Percentiles rank a stretch among this genome's conserved stretches.
Evolutionary conservation across 345 rosid species (phyloP).

Genomic region (Mallotus nudiflorus): DNA sequence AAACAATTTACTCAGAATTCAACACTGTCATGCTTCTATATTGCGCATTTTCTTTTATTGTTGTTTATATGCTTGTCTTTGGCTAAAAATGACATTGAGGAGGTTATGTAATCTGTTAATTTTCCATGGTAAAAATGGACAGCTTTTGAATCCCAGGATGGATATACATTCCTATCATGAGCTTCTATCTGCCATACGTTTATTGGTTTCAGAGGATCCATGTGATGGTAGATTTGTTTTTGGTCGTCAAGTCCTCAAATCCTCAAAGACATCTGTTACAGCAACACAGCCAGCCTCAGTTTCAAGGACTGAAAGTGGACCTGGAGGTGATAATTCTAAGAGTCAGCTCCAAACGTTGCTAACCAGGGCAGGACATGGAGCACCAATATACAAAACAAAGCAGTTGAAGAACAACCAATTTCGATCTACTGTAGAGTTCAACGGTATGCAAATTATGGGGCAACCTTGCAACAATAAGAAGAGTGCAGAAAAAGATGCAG

Average conservation of each 20-base stretch:
- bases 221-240: conserved; percentile 76
- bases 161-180: conserved; percentile 48
- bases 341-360: conserved; percentile 86
- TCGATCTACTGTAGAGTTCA: conserved; percentile 69
- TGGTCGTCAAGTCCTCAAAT: conserved; percentile 52
- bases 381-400: conserved; percentile 72
- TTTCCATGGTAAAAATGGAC: conserved; percentile 26
- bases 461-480: conserved; percentile 87
- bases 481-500: conserved; percentile 94
- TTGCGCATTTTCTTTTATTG: neutral
- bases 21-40: neutral
- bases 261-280: conserved; percentile 32
- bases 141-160: conserved; percentile 74
- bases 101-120: conserved; percentile 23
- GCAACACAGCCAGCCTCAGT: conserved; percentile 35
- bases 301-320: conserved; percentile 68
- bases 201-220: conserved; percentile 57
- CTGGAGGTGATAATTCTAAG: conserved; percentile 89
- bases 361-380: conserved; percentile 70
- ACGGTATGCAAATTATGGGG: conserved; percentile 71
- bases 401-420: conserved; percentile 74
- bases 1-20: neutral
- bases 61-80: neutral
- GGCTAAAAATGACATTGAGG: conserved; percentile 9
- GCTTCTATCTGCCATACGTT: conserved; percentile 59